Evolutionary conservation across 331 rosid species (phyloP).

Genomic region (Saraca asoca): DNA sequence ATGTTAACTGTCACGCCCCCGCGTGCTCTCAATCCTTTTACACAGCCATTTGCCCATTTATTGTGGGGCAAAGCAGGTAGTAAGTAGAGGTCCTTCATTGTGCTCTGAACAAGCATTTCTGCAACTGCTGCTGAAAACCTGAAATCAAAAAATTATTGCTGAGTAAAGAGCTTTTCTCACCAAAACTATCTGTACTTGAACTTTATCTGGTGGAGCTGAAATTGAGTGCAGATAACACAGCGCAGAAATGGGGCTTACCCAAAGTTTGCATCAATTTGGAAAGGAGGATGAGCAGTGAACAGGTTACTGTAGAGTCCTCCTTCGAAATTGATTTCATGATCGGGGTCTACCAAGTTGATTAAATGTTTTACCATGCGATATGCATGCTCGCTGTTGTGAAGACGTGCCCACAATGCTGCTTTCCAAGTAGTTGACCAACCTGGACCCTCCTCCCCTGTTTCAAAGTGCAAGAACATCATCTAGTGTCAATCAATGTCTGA

Average conservation of each 20-base stretch:
- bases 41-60: conserved; percentile 77
- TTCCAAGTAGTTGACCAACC: conserved; percentile 99
- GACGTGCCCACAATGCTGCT: conserved; percentile 82
- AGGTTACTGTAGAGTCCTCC: conserved; percentile 95
- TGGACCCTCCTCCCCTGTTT: conserved; percentile 92
- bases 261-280: conserved; percentile 94
- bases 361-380: conserved; percentile 89
- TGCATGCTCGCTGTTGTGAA: conserved; percentile 78
- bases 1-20: conserved; percentile 75
- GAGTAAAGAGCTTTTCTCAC: not conserved
- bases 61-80: conserved; percentile 84
- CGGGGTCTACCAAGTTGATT: conserved; percentile 82
- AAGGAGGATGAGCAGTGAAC: conserved; percentile 89
- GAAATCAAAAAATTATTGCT: conserved; percentile 28
- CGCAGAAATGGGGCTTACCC: conserved; percentile 52
- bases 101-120: conserved; percentile 87
- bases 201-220: conserved; percentile 26
- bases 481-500: conserved; percentile 12
- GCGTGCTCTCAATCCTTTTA: conserved; percentile 79
- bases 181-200: conserved; percentile 15
- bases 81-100: conserved; percentile 63
- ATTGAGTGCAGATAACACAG: not conserved
- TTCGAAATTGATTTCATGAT: conserved; percentile 63
- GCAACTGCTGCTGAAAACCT: conserved; percentile 72
- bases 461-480: conserved; percentile 27